phyloP scores from a whole-genome alignment of 352 stramenopile genomes.

The Lagenidium giganteum region DNA sequence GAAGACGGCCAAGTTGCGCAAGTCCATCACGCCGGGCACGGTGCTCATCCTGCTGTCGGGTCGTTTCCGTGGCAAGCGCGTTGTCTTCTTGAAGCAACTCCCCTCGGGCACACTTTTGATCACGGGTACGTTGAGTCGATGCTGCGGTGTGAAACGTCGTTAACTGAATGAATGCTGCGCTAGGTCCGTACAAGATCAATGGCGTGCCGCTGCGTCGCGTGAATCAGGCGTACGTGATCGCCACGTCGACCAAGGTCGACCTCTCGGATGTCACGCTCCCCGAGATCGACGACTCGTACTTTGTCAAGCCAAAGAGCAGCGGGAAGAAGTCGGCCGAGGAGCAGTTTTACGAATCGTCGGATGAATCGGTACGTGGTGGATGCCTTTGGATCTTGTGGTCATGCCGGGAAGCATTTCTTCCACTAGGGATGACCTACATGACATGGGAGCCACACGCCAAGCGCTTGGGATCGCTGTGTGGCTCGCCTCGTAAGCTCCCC shows the following conservation, averaged over 20 bases:
- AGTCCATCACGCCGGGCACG: conserved; percentile 95
- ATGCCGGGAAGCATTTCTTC: neutral
- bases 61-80: conserved; percentile 97
- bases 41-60: conserved; percentile 98
- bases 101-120: conserved; percentile 94
- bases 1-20: conserved; percentile 93
- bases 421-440: too few species aligned
- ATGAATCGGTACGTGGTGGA: conserved; percentile 19
- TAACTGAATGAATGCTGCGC: conserved; percentile 12
- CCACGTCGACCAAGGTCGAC: conserved; percentile 97
- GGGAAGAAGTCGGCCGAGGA: conserved; percentile 82
- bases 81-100: conserved; percentile 98
- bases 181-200: conserved; percentile 96
- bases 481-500: conserved; percentile 47
- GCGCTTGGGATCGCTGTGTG: conserved; percentile 70
- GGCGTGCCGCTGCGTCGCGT: conserved; percentile 95
- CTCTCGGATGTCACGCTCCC: conserved; percentile 90
- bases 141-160: neutral
- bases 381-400: too few species aligned
- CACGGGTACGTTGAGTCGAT: conserved; percentile 39
- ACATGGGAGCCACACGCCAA: conserved; percentile 6
- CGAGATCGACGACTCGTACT: conserved; percentile 92
- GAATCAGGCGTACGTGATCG: conserved; percentile 99
- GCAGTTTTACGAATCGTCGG: conserved; percentile 93
- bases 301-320: conserved; percentile 75